phyloP scores from a whole-genome alignment of 2,329 filamentous ascomycete genomes.

The Trichoderma koningiopsis region DNA sequence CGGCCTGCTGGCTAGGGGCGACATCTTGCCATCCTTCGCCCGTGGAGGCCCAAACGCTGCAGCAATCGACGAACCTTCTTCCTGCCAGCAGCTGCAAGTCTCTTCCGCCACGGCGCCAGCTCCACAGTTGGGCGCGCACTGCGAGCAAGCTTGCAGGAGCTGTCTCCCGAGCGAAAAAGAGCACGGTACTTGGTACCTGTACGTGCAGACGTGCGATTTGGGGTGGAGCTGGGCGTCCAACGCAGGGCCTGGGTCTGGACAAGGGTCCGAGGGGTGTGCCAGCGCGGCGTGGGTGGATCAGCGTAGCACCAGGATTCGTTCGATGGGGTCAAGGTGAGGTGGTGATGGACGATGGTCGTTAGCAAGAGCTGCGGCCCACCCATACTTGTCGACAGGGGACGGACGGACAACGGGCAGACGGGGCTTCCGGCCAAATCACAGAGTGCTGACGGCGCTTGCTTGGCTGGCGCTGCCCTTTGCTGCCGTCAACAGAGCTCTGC shows the following conservation, averaged over 20 bases:
- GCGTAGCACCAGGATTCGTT: constrained; percentile 39
- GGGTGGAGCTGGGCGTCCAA: constrained; percentile 28
- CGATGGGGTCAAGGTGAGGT: constrained; percentile 24
- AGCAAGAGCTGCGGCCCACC: constrained; percentile 7
- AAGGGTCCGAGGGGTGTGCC: constrained; percentile 31
- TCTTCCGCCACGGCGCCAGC: constrained; percentile 19
- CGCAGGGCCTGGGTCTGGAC: constrained; percentile 22
- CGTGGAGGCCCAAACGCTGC: constrained; percentile 22
- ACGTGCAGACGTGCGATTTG: constrained; percentile 31
- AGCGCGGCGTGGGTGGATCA: constrained; percentile 37
- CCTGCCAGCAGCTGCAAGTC: constrained; percentile 20
- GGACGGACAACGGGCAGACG: constrained; percentile 27
- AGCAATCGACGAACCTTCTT: constrained; percentile 24
- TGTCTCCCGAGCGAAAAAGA: constrained; percentile 18
- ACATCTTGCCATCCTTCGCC: constrained; percentile 19
- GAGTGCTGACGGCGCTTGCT: constrained; percentile 27
- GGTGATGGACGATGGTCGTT: constrained; percentile 24
- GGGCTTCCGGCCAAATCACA: constrained; percentile 27
- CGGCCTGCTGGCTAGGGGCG: constrained; percentile 19
- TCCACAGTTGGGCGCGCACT: constrained; percentile 35
- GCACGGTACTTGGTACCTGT: constrained; percentile 27
- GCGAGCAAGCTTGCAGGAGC: constrained; percentile 33
- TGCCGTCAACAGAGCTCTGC: constrained; percentile 4
- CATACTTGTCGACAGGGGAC: constrained; percentile 25
- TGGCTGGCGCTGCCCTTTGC: constrained; percentile 19